Evolutionary conservation across 176 grass and related monocot species (phyloP).

Genomic region (Eleusine coracana): DNA sequence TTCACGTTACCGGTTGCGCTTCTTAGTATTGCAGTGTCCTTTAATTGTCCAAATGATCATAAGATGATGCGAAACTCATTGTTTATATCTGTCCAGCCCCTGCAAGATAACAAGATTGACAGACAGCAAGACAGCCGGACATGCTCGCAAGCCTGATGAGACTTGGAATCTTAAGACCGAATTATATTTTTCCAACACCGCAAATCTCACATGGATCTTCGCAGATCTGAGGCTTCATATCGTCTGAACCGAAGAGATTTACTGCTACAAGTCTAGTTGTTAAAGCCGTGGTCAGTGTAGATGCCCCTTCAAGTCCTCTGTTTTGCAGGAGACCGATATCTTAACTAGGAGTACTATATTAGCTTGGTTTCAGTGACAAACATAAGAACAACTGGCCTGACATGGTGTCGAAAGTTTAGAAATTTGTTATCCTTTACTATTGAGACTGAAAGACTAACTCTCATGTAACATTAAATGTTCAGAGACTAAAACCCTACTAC

Average conservation of each 20-base stretch:
- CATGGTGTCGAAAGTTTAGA: conserved; percentile 2
- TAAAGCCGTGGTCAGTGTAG: conserved; percentile 17
- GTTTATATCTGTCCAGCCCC: conserved; percentile 36
- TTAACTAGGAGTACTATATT: not conserved
- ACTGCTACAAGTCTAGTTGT: not conserved
- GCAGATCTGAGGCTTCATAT: conserved; percentile 12
- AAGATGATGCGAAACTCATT: conserved; percentile 28
- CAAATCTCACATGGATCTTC: conserved; percentile 46
- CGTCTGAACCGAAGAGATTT: conserved; percentile 14
- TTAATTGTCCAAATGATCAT: conserved; percentile 36
- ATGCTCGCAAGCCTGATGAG: conserved; percentile 42
- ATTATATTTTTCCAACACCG: conserved; percentile 2
- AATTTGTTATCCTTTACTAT: conserved; percentile 2
- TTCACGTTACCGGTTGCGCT: conserved; percentile 41
- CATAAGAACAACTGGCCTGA: conserved; percentile 11
- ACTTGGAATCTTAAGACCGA: conserved; percentile 44
- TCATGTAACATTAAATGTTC: not conserved
- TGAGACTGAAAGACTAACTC: not conserved
- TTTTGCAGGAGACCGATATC: not conserved
- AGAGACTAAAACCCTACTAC: not conserved
- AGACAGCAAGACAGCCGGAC: conserved; percentile 61
- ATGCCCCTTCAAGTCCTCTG: not conserved
- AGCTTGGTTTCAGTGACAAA: conserved; percentile 20
- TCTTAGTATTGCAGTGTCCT: conserved; percentile 26
- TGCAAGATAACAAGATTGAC: conserved; percentile 53